Evolutionary conservation across 495 filamentous ascomycete species (phyloP).

Genomic region (Penicillium waksmanii): DNA sequence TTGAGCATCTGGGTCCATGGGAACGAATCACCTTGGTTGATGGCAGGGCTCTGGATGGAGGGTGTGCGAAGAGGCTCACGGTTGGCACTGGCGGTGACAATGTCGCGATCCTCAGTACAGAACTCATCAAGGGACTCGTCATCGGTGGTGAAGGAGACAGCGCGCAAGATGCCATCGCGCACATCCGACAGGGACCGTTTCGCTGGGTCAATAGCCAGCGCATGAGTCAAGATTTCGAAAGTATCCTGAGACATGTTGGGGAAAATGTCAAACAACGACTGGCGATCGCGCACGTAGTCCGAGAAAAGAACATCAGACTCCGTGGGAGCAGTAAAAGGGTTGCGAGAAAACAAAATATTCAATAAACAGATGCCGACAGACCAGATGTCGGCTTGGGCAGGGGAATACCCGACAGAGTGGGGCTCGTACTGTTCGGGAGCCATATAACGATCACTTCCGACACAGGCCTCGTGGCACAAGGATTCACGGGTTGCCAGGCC

Average conservation of each 20-base stretch:
- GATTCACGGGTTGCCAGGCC: slow-evolving; percentile 83
- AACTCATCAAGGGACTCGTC: slow-evolving; percentile 92
- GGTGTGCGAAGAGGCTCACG: slow-evolving; percentile 95
- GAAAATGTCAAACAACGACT: slow-evolving; percentile 97
- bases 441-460: slow-evolving; percentile 99
- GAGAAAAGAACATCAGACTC: slow-evolving; percentile 86
- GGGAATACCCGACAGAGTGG: slow-evolving; percentile 81
- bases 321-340: slow-evolving; percentile 88
- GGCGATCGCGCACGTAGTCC: slow-evolving; percentile 88
- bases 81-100: slow-evolving; percentile 78
- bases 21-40: slow-evolving; percentile 81
- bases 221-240: slow-evolving; percentile 86
- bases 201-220: slow-evolving; percentile 84
- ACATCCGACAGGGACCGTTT: slow-evolving; percentile 82
- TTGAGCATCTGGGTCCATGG: slow-evolving; percentile 94
- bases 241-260: slow-evolving; percentile 98
- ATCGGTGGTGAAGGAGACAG: slow-evolving; percentile 91
- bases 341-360: slow-evolving; percentile 94
- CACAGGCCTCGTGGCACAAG: slow-evolving; percentile 88
- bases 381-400: slow-evolving; percentile 94
- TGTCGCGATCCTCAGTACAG: slow-evolving; percentile 76
- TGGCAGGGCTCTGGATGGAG: slow-evolving; percentile 84
- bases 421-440: slow-evolving; percentile 97
- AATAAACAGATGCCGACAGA: slow-evolving; percentile 93
- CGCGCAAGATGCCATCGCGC: slow-evolving; percentile 73